A percentile compares a stretch with the other conserved stretches of the same genome.
Evolutionary conservation across 2,329 filamentous ascomycete species (phyloP).

Genomic region (Venturia carpophila): DNA sequence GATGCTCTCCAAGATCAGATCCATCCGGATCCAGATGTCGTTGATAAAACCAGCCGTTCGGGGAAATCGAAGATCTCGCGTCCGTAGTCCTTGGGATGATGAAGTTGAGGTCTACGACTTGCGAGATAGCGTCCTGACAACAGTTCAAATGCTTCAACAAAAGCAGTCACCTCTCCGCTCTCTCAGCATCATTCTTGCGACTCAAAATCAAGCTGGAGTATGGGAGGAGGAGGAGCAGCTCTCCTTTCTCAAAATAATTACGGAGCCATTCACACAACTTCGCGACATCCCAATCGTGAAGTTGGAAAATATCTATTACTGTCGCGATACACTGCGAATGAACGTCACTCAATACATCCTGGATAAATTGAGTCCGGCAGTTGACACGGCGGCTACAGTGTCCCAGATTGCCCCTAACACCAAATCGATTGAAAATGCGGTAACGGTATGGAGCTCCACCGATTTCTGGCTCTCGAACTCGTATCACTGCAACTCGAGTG

Average conservation of each 20-base stretch:
- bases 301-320: conserved; percentile 13
- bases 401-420: neutral
- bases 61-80: neutral
- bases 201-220: conserved; percentile 6
- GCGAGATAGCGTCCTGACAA: conserved; percentile 7
- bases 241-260: conserved; percentile 1
- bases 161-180: neutral
- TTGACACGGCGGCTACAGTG: neutral
- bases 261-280: conserved; percentile 10
- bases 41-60: conserved; percentile 9
- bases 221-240: conserved; percentile 12
- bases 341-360: conserved; percentile 12
- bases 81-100: neutral
- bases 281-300: conserved; percentile 12
- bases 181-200: conserved; percentile 12
- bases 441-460: neutral
- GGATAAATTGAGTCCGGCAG: conserved; percentile 11
- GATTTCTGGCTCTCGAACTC: conserved; percentile 12
- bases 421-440: conserved; percentile 4
- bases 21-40: conserved; percentile 16
- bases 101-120: conserved; percentile 13
- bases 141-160: conserved; percentile 8
- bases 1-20: conserved; percentile 12
- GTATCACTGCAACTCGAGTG: neutral
- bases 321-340: conserved; percentile 1